Conservation (phyloP, 2,329 filamentous ascomycete species). For the Purpureocillium lavendulum region DNA sequence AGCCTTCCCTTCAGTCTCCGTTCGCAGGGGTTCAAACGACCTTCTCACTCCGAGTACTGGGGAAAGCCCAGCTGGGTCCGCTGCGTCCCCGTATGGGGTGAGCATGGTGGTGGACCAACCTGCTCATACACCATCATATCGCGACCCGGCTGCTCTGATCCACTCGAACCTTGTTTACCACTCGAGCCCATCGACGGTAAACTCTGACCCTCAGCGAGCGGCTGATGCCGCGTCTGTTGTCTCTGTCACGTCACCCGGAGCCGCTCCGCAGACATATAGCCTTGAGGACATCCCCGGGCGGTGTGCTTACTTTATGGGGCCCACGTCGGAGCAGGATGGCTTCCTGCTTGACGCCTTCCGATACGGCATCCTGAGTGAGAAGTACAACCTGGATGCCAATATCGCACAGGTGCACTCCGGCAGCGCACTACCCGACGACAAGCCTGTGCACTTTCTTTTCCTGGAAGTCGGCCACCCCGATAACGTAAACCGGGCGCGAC, state of each 20-base stretch:
- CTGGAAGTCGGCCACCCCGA: constrained; percentile 35
- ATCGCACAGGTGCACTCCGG: constrained; percentile 33
- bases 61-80: constrained; percentile 1
- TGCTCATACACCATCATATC: neutral
- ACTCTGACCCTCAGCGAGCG: neutral
- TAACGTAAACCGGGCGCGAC: constrained; percentile 27
- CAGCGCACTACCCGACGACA: constrained; percentile 20
- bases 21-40: constrained; percentile 1
- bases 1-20: no score
- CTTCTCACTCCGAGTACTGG: constrained; percentile 5
- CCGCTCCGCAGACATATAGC: constrained; percentile 16
- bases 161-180: constrained; percentile 14
- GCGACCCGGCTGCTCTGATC: constrained; percentile 13
- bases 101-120: no score
- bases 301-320: constrained; percentile 36
- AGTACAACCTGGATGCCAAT: constrained; percentile 34
- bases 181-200: neutral
- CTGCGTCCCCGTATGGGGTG: no score
- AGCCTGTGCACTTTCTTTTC: constrained; percentile 36
- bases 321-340: constrained; percentile 36
- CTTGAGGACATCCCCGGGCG: constrained; percentile 32
- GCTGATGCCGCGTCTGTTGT: neutral
- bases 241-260: neutral
- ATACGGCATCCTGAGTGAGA: constrained; percentile 34
- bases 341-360: constrained; percentile 37